Conservation (phyloP, 768 basidiomycete genomes). For the Tulasnella sp. region DNA sequence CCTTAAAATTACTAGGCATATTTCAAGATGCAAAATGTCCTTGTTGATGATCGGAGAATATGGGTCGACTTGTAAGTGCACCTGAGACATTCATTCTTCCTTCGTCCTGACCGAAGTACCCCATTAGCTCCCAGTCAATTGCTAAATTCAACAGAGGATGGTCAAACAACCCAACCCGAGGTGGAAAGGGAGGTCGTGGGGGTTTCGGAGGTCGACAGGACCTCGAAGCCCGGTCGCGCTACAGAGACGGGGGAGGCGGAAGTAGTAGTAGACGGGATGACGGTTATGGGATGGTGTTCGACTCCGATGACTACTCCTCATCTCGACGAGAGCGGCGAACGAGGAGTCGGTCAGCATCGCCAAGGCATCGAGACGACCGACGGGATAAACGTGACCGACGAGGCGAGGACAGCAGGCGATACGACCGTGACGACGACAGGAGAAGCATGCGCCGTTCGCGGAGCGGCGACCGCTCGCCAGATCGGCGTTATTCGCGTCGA, state of each 20-base stretch:
- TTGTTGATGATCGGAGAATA: conserved; percentile 94
- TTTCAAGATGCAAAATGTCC: conserved; percentile 99
- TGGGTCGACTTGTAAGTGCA: conserved; percentile 93
- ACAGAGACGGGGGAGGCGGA: conserved; percentile 37
- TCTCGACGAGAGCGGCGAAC: neutral
- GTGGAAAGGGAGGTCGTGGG: conserved; percentile 25
- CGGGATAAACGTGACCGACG: neutral
- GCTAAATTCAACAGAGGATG: conserved; percentile 70
- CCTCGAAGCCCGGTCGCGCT: conserved; percentile 58
- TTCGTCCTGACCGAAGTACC: neutral
- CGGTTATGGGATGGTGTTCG: conserved; percentile 76
- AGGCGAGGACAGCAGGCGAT: neutral
- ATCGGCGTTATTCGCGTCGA: neutral
- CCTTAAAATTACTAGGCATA: conserved; percentile 51
- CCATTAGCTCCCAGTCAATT: conserved; percentile 77
- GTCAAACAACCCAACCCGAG: conserved; percentile 52
- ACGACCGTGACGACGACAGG: conserved; percentile 14
- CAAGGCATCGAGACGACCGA: conserved; percentile 16
- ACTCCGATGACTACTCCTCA: conserved; percentile 37
- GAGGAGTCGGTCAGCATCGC: neutral
- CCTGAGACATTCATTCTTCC: neutral
- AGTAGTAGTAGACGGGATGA: conserved; percentile 22
- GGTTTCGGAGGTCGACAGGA: conserved; percentile 66
- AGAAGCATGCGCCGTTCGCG: neutral
- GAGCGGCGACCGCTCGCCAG: neutral